These are phyloP conservation scores for Curvularia eragrostidis DNA, from an alignment of 2,329 filamentous ascomycete species.

Conservation along the genomic window DNA sequence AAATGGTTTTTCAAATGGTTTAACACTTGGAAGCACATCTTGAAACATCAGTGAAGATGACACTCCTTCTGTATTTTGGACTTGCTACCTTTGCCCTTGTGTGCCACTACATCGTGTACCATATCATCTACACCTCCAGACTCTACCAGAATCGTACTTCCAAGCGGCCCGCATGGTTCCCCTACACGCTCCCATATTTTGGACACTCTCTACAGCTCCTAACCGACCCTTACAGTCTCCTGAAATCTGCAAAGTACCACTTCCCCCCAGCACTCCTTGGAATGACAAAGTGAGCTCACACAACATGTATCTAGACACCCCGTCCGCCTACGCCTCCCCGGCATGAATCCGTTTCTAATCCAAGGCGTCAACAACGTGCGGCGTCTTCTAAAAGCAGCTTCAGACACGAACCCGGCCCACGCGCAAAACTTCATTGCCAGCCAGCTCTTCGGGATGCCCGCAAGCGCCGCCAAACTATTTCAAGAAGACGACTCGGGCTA, in stretches of 20 bases:
- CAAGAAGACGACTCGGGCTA: background rate
- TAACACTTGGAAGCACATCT: too few species aligned
- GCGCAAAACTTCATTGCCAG: background rate
- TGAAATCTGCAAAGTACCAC: background rate
- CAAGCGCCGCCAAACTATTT: background rate
- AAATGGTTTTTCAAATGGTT: too few species aligned
- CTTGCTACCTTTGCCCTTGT: background rate
- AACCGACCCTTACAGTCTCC: background rate
- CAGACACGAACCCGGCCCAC: background rate
- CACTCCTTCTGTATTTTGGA: background rate
- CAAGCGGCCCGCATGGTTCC: background rate
- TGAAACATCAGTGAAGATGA: background rate
- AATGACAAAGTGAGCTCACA: background rate
- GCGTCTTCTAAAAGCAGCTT: background rate
- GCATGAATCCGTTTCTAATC: background rate
- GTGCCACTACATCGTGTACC: background rate
- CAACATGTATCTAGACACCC: background rate
- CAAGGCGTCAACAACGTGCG: background rate
- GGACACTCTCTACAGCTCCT: background rate
- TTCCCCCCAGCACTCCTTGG: background rate
- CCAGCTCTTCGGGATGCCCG: background rate
- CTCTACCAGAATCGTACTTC: background rate
- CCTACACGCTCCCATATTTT: background rate
- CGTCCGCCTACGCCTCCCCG: background rate
- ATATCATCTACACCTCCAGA: background rate